Evolutionary conservation across 75 land plant species (phyloP).

Genomic region (Cupressus sempervirens): DNA sequence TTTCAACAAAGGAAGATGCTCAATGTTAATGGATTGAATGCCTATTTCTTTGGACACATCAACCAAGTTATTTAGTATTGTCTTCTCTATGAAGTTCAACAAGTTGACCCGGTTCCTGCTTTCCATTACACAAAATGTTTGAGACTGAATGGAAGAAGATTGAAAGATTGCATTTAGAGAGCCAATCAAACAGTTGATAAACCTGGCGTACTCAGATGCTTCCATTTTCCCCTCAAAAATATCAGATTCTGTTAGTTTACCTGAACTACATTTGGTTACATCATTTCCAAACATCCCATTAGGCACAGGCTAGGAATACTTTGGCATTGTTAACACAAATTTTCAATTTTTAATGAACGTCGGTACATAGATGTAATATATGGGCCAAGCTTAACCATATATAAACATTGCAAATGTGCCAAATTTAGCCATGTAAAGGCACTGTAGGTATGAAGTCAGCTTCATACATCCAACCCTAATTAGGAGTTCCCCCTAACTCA

Average conservation of each 20-base stretch:
- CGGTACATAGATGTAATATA: no score
- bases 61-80: conserved; percentile 40
- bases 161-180: conserved; percentile 38
- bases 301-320: no score
- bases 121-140: neutral
- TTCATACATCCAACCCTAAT: no score
- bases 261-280: neutral
- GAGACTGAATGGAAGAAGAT: conserved; percentile 16
- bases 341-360: no score
- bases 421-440: no score
- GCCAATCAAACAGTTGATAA: conserved; percentile 30
- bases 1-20: conserved; percentile 40
- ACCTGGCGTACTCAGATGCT: conserved; percentile 19
- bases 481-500: no score
- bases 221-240: conserved; percentile 4
- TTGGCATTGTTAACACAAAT: no score
- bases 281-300: no score
- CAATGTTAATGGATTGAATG: conserved; percentile 17
- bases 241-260: neutral
- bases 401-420: no score
- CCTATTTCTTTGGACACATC: conserved; percentile 23
- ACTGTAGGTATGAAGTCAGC: no score
- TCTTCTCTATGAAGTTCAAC: conserved; percentile 38
- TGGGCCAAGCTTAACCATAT: no score
- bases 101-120: neutral